These are phyloP conservation scores for Jaapia argillacea DNA, from an alignment of 768 basidiomycete genomes.

Conservation along the genomic window DNA sequence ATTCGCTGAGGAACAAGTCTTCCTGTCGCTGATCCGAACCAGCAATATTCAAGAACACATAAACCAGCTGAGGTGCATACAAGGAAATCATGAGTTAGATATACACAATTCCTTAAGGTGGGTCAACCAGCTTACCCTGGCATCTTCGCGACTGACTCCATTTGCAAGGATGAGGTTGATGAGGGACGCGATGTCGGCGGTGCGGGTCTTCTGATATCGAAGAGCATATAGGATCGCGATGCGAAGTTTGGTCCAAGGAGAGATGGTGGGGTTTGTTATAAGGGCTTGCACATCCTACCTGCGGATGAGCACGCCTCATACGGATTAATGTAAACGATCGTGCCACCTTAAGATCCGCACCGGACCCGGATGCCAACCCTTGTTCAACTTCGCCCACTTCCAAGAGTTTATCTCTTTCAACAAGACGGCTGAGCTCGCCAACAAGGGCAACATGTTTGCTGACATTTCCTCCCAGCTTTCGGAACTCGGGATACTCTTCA, in stretches of 20 bases:
- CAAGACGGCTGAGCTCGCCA: conserved; percentile 88
- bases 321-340: not conserved
- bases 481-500: conserved; percentile 97
- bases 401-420: conserved; percentile 76
- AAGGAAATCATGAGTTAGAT: not conserved
- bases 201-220: conserved; percentile 86
- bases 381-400: conserved; percentile 95
- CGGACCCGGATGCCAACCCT: conserved; percentile 86
- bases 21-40: conserved; percentile 96
- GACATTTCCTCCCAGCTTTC: conserved; percentile 93
- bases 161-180: conserved; percentile 69
- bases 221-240: conserved; percentile 88
- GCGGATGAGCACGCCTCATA: not conserved
- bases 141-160: conserved; percentile 70
- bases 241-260: conserved; percentile 77
- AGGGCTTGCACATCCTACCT: conserved; percentile 73
- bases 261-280: conserved; percentile 54
- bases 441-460: conserved; percentile 98
- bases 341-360: conserved; percentile 74
- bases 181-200: conserved; percentile 69
- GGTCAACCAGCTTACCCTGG: conserved; percentile 37
- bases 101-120: not conserved
- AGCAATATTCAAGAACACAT: conserved; percentile 85
- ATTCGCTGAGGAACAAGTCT: conserved; percentile 93
- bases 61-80: conserved; percentile 58